Evolutionary conservation across 257 asterid genomes (phyloP), one percentile per base, ranked within the genome.

Genomic region (Fraxinus americana): DNA sequence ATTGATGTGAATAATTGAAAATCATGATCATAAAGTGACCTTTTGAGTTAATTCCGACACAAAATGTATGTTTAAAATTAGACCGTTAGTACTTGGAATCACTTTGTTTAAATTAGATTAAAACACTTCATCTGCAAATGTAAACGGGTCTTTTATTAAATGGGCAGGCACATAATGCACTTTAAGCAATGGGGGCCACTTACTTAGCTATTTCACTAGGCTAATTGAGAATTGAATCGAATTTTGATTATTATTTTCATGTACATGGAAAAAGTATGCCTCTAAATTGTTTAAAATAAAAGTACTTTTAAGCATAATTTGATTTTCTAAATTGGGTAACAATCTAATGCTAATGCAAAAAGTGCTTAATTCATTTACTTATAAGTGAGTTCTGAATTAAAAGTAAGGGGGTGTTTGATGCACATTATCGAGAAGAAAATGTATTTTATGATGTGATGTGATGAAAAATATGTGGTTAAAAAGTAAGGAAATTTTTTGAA

Each of bases 1-100:
- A 35, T 67, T 39, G 41, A 61, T 80, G 61, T 14, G 73, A 59
- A 45, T 80, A 75, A n/a, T 74, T 75, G 52, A 72, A 27, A 70
- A 48, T 39, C 8, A 66, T 6, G n/a, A 63, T 63, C 17, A 63
- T 63, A 23, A 57, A 57, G 66, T 1, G 2, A 59, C 67, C 67
- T 59, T 21, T 59, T 59, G 13, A 21, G 30, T n/a, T 12, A 59
- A 59, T n/a, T 8, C 9, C 8, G 30, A 23, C 4, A 10, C 2
- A 63, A 63, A 11, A 9, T 7, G 12, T 23, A 25, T 0, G 4
- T 32, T 8, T 12, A 27, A 25, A 23, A 63, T 63, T 25, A 21
- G 67, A 6, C 67, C 30, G 67, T 59, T 59, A 59, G 4, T 21
- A 59, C 30, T 59, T 59, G 2, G 4, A 63, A 63, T 7, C 2